These are phyloP conservation scores for Pterocarpus macrocarpus DNA, from an alignment of 306 rosid genomes.

Conservation along the genomic window DNA sequence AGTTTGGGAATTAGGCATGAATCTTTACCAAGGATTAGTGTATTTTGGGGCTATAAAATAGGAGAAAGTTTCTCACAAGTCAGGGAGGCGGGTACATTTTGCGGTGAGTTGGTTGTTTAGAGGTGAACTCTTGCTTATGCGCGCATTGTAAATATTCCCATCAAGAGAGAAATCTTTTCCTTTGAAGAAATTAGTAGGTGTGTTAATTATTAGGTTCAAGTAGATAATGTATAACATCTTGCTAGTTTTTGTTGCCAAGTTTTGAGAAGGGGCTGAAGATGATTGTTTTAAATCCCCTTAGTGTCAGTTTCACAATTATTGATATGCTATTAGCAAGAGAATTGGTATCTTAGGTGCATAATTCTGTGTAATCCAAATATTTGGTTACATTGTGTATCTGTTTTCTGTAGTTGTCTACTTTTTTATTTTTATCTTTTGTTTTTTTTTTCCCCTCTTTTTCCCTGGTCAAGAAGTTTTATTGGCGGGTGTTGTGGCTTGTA, in stretches of 20 bases:
- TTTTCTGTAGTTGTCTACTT: neutral
- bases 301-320: neutral
- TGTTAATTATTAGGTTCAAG: conserved; percentile 17
- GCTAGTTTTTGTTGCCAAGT: conserved; percentile 6
- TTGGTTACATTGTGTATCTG: neutral
- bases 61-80: neutral
- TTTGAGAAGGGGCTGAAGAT: conserved; percentile 3
- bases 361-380: neutral
- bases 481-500: neutral
- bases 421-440: too few species aligned
- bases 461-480: too few species aligned
- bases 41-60: conserved; percentile 1
- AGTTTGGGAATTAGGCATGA: conserved; percentile 22
- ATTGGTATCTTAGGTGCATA: neutral
- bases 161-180: neutral
- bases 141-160: too few species aligned
- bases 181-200: neutral
- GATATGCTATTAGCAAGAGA: neutral
- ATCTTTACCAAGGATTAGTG: neutral
- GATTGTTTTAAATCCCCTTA: neutral
- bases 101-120: conserved; percentile 10
- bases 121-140: neutral
- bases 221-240: neutral
- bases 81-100: conserved; percentile 9
- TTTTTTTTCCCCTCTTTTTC: too few species aligned